Base-by-base conservation (phyloP, 1,284 basidiomycete species). In the Grifola frondosa region DNA sequence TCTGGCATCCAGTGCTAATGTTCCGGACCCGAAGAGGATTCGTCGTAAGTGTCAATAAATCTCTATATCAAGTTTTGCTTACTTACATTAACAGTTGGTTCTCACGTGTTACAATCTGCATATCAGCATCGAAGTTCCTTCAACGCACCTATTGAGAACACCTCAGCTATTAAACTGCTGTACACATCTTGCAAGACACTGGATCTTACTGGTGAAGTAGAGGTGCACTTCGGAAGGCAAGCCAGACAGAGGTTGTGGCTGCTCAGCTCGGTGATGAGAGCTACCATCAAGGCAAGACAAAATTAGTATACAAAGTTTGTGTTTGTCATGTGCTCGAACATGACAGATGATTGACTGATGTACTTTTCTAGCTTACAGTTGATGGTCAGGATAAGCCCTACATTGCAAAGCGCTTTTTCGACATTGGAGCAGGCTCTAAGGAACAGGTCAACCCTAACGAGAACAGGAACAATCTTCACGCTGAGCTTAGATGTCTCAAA, bases 371-470 rank as follows among this genome's bases (percentile, higher is more conserved):
- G n/a, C n/a, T n/a, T n/a, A n/a, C n/a, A n/a, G n/a, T n/a, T n/a
- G n/a, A n/a, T n/a, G n/a, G n/a, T n/a, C n/a, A n/a, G n/a, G n/a
- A n/a, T n/a, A n/a, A n/a, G n/a, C n/a, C n/a, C 3, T 31, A 42
- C 21, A 33, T 42, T 15, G 40, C 40, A 13, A 42, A 42, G 15
- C 32, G 40, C 5, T 36, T 35, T 23, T 24, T 25, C 12, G 23
- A 35, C 17, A 36, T 35, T 23, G 40, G 40, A 19, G 10, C 32
- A 10, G 40, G 16, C 15, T n/a, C n/a, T n/a, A 15, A n/a, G 16
- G 22, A 35, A 10, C 8, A 10, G 10, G 40, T 42, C 8, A 35
- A 19, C 20, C 22, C 33, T 19, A 17, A 10, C 6, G 32, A 35
- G 17, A 42, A 42, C 24, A 16, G 19, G 10, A 11, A 25, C 8